Conservation (phyloP, 441 rosid genomes). For the Theobroma grandiflorum region DNA sequence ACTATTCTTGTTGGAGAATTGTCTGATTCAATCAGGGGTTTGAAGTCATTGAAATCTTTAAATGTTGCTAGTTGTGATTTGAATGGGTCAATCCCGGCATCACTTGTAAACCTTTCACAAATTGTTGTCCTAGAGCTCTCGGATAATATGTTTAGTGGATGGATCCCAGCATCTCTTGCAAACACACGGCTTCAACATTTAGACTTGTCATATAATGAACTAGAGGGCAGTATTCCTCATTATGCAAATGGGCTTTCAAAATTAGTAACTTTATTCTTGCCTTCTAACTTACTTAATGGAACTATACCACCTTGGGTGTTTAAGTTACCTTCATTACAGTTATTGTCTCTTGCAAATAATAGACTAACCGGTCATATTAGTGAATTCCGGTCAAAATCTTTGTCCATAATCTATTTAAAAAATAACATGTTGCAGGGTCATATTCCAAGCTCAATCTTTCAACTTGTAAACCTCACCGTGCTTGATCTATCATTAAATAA, state of each 20-base stretch:
- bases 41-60: not conserved
- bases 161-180: not conserved
- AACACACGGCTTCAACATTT: not conserved
- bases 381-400: not conserved
- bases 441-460: constrained; percentile 25
- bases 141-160: constrained; percentile 3
- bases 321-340: not conserved
- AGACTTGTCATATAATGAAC: not conserved
- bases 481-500: constrained; percentile 1
- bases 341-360: constrained; percentile 6
- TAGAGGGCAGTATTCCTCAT: not conserved
- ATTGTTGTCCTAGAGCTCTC: not conserved
- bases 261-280: not conserved
- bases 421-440: not conserved
- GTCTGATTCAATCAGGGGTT: not conserved
- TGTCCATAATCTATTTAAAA: not conserved
- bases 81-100: not conserved
- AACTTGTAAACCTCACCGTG: not conserved
- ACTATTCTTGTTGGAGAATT: constrained; percentile 27
- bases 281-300: constrained; percentile 15
- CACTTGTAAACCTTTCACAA: constrained; percentile 13
- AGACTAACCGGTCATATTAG: not conserved
- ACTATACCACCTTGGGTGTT: constrained; percentile 12
- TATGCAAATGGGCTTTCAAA: not conserved
- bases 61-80: not conserved